Base-by-base conservation (phyloP, 192 early-diverging fungal species). In the Dissophora ornata region DNA sequence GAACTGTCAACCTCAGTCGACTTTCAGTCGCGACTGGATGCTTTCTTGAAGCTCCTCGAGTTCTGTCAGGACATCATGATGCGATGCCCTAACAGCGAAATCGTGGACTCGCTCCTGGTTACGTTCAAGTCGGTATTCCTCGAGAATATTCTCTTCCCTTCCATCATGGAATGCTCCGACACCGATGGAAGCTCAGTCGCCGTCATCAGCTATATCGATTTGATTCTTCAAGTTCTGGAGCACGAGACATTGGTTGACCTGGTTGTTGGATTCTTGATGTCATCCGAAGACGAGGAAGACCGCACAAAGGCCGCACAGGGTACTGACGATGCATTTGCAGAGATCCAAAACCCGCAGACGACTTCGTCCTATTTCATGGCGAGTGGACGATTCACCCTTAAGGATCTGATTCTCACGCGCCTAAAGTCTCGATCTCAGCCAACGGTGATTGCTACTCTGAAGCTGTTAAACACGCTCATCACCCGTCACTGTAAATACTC, bases 111-210 rank as follows among this genome's bases (percentile, higher is more conserved):
- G 2, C 77, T 98, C 18, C 69, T 94, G 54, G 69, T 69, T 21
- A 90, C 89, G 38, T 82, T 98, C 75, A 85, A 90, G 53, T 74
- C 84, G 26, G 88, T 91, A 30, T 95, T 97, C 79, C 80, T 98
- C 42, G 92, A 92, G 54, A 90, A 92, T 41, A 95, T 96, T 56
- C 82, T 98, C 41, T 92, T 94, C 57, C 91, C 96, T 21, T 91
- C 91, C 36, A 83, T 97, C 50, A 74, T 91, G 38, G 93, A 92
- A 52, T 92, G 92, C 74, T 95, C 94, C 0, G 97, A 98, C 79
- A 92, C 90, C 22, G 95, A 98, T 74, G 95, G 94, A 6, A 93
- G 92, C 56, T 90, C 94, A 18, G 92, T 95, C 0, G 91, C 96
- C 2, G 89, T 93, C 1, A 91, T 98, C 69, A 92, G 88, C 57